Conservation (phyloP, 805 yeast species). For the Hyphopichia homilentoma region DNA sequence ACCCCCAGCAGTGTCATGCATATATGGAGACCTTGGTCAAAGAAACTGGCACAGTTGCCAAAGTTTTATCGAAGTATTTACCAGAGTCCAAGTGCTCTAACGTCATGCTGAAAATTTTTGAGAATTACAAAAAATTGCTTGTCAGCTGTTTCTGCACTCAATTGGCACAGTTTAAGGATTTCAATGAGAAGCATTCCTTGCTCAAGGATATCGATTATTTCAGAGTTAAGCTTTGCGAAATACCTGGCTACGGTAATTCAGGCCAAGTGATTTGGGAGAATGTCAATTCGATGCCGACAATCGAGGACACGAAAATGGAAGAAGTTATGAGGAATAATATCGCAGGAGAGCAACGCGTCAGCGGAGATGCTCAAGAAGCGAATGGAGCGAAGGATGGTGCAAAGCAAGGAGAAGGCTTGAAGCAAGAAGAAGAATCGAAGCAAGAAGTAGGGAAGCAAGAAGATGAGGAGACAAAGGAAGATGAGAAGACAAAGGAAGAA, state of each 20-base stretch:
- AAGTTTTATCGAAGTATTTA: slow-evolving; percentile 55
- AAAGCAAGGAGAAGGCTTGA: slow-evolving; percentile 2
- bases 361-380: too few relatives aligned
- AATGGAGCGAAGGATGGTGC: not conserved
- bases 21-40: slow-evolving; percentile 66
- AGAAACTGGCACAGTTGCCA: slow-evolving; percentile 62
- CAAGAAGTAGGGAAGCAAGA: not conserved
- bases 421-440: slow-evolving; percentile 3
- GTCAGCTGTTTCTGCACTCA: slow-evolving; percentile 49
- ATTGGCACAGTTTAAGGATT: slow-evolving; percentile 44
- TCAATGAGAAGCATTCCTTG: slow-evolving; percentile 50
- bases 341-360: slow-evolving; percentile 18
- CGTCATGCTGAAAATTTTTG: slow-evolving; percentile 49
- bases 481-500: too few relatives aligned
- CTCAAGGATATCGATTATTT: slow-evolving; percentile 62
- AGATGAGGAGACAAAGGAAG: not conserved
- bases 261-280: slow-evolving; percentile 63
- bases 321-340: slow-evolving; percentile 40
- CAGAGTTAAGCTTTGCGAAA: slow-evolving; percentile 53
- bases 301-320: slow-evolving; percentile 48
- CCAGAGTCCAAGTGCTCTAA: slow-evolving; percentile 45
- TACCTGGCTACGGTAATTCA: slow-evolving; percentile 58
- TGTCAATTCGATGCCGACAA: slow-evolving; percentile 48
- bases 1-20: slow-evolving; percentile 48
- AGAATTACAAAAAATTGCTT: slow-evolving; percentile 53